Base-by-base conservation (phyloP, 2,329 filamentous ascomycete genomes). In the Arthrobotrys pseudoclavata region DNA sequence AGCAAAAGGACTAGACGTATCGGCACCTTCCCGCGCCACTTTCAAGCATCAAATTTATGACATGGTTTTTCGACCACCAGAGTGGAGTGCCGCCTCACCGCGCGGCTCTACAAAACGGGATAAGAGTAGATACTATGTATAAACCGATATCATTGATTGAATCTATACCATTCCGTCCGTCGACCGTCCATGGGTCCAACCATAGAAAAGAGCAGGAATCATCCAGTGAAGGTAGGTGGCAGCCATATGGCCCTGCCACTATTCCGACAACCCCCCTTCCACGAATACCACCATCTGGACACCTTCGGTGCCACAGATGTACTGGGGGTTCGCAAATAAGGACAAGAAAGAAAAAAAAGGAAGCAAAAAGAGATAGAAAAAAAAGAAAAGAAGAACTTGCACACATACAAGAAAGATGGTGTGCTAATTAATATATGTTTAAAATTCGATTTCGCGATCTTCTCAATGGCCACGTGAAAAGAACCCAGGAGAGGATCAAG, bases 231-330 rank as follows among this genome's bases (percentile, higher is more conserved):
- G 60, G 69, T 48, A 66, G 60, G 57, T 72, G 68, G 31, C n/a
- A 63, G 68, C n/a, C 40, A 26, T 52, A 42, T n/a, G 7, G 66
- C 34, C 26, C 29, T 31, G 29, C 45, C 67, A 63, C 42, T 62
- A 48, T 61, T 60, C 67, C 40, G 47, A 37, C 42, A 26, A 13
- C 57, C 31, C 34, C 18, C 26, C 24, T 20, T 20, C n/a, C 18
- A 22, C 10, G 29, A 57, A 57, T 57, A 57, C 26, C 29, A 37
- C 52, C 52, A 24, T 31, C 57, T 61, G 52, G 67, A 53, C 60
- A 47, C 60, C 1, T 69, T 76, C 52, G 52, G 72, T 70, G 71
- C 64, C 71, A 76, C 71, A 76, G 26, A 61, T n/a, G 34, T 45
- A 48, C 26, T 26, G 20, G 34, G 55, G 52, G 29, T 37, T 13